Evolutionary conservation across 176 grass and related monocot genomes (phyloP), one percentile per base, ranked within the genome.

Genomic region (Paspalum vaginatum): DNA sequence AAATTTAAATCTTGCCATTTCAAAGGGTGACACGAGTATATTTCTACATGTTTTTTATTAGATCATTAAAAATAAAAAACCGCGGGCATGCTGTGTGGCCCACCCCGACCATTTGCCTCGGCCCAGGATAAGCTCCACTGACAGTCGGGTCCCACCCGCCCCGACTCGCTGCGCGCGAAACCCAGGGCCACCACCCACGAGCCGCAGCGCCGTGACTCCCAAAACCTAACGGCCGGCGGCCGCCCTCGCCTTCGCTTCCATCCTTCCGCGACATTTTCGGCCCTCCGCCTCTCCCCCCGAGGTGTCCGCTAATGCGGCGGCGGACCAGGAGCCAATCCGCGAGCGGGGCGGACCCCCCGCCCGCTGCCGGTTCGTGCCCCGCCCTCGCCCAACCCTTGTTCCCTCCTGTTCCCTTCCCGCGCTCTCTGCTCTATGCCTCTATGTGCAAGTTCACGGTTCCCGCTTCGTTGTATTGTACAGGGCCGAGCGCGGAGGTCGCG

Each of bases 301-400:
- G 18, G 9, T 15, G 8, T n/a, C 21, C 2, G 38, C 46, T 20
- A 45, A 89, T 93, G 75, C 44, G 45, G 90, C 76, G 88, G 68
- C 93, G 88, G 65, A 95, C 90, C 21, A 84, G 93, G 81, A 84
- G 65, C 77, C 71, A 77, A 53, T 81, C 81, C 68, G 73, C 83
- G 22, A 78, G 64, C 17, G 72, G 68, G 17, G 50, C 46, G 21
- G 53, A 70, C 8, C 9, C 64, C 5, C 67, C 80, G 18, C 74
- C 70, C 11, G 76, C 90, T 8, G 84, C 75, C 60, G 76, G 61
- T 78, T 9, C 25, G 87, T 90, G 18, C 17, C 22, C 77, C 5
- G 50, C 63, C 27, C 8, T 21, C 40, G 87, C 62, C 59, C 15
- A 79, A 6, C 64, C 57, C 24, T 9, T 15, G 18, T 53, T 69